phyloP scores from a whole-genome alignment of 129 eudicot genomes.

The Centaurea solstitialis region DNA sequence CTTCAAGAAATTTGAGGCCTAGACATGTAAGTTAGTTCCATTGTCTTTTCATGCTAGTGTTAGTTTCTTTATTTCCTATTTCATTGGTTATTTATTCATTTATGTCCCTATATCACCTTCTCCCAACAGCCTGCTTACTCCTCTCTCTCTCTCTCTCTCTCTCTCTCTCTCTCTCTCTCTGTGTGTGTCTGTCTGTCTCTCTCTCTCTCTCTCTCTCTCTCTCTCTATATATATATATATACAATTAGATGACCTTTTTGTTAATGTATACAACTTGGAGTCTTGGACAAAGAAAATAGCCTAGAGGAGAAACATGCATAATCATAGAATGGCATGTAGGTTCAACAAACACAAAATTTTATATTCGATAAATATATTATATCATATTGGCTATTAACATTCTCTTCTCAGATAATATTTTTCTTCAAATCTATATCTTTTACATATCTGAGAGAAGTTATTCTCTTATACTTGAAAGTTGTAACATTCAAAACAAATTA shows the following conservation, averaged over 20 bases:
- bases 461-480: not conserved
- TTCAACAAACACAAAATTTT: not conserved
- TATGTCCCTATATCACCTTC: not conserved
- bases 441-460: not conserved
- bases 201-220: too few relatives aligned
- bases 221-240: too few relatives aligned
- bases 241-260: not conserved
- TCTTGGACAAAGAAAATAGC: not conserved
- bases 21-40: slow-evolving; percentile 55
- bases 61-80: not conserved
- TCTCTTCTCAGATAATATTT: not conserved
- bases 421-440: not conserved
- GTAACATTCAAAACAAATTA: not conserved
- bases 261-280: not conserved
- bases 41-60: not conserved
- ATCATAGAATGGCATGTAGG: not conserved
- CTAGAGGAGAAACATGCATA: not conserved
- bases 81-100: not conserved
- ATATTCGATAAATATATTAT: not conserved
- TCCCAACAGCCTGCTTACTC: not conserved
- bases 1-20: slow-evolving; percentile 43
- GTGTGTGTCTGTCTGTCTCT: too few relatives aligned
- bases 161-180: too few relatives aligned
- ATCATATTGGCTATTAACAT: not conserved
- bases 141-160: not conserved